These are phyloP conservation scores for Mikania micrantha DNA, from an alignment of 129 eudicot genomes.

Conservation along the genomic window DNA sequence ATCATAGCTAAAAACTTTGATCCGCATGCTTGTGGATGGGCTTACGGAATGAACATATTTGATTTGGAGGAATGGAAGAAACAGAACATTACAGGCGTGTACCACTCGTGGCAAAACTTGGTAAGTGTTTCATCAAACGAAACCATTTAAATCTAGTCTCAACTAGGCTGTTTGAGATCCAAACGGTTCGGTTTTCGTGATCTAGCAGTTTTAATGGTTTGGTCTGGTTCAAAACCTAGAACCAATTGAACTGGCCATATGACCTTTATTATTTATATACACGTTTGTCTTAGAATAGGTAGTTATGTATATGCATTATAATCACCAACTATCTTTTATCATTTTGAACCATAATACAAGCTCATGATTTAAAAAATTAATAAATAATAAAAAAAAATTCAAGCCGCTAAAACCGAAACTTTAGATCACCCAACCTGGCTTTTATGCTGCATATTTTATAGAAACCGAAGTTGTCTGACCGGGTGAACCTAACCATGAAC, in stretches of 20 bases:
- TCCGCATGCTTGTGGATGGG: constrained; percentile 99
- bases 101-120: constrained; percentile 90
- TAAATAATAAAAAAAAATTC: not conserved
- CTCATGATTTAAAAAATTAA: not conserved
- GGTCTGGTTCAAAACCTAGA: not conserved
- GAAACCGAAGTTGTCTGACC: too few relatives aligned
- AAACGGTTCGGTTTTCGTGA: not conserved
- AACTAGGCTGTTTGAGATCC: not conserved
- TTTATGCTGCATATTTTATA: too few relatives aligned
- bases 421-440: too few relatives aligned
- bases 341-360: not conserved
- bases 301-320: not conserved
- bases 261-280: not conserved
- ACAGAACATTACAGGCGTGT: constrained; percentile 85
- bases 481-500: not conserved
- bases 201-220: not conserved
- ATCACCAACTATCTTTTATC: not conserved
- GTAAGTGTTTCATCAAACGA: constrained; percentile 30
- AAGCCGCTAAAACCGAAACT: not conserved
- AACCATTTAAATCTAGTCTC: not conserved
- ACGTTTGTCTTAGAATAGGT: not conserved
- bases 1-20: constrained; percentile 69
- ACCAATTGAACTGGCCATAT: not conserved
- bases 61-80: constrained; percentile 85
- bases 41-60: constrained; percentile 89